Base-by-base conservation (phyloP, 371 early-diverging fungal species). In the Dinochytrium kinnereticum region DNA sequence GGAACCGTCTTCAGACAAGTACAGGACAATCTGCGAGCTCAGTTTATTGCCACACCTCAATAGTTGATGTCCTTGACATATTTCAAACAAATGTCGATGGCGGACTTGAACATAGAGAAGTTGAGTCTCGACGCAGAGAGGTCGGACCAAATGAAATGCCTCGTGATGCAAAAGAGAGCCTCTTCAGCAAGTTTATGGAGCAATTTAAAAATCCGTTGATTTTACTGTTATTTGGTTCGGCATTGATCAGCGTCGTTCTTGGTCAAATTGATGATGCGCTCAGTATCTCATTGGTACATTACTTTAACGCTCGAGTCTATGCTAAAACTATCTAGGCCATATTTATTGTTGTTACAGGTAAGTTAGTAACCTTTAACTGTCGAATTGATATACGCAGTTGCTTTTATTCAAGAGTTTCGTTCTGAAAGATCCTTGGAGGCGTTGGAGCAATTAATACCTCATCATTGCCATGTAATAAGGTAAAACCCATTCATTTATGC, bases 241-340 rank as follows among this genome's bases (percentile, higher is more conserved):
- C 98, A 0, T 82, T 85, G 39, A 89, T 98, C 17, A 95, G 95
- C 0, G 73, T 94, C 39, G 72, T 94, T 34, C 88, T 97, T 85
- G 95, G 96, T 13, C 93, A 97, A 77, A 82, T 88, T 74, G 95
- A 96, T 75, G 97, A 98, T 78, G 98, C 98, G 24, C 86, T 97
- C 75, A 94, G 94, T 77, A 97, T 98, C 64, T 90, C 96, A 0
- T 81, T 96, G 88, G 97, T 93, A 82, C n/a, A n/a, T 73, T 80
- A 65, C 37, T 31, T 15, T 59, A 19, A 10, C 40, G 55, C 13
- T 53, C 7, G 24, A 13, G 21, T 37, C 76, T 7, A 64, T 24
- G 38, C 36, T 72, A 39, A 68, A 31, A 65, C 24, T 36, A 34
- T 61, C 24, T 77, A 93, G 94, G 94, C 95, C 28, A 94, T 94